Percentiles rank a stretch among this genome's conserved stretches.
These are phyloP conservation scores for Fusarium nodosum DNA, from an alignment of 2,329 filamentous ascomycete genomes.

Conservation along the genomic window DNA sequence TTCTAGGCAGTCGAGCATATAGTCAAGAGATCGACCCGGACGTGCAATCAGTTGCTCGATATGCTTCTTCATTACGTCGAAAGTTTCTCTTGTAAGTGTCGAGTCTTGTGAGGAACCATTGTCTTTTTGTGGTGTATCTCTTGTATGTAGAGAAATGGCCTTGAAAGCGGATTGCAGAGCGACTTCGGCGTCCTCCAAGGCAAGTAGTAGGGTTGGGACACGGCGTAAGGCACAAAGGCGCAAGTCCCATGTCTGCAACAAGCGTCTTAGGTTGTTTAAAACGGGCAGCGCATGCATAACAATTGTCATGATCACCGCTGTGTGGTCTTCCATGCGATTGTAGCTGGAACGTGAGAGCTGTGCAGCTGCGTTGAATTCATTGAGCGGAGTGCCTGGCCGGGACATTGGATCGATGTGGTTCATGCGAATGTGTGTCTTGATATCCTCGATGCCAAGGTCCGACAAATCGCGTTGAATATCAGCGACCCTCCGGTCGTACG, in stretches of 20 bases:
- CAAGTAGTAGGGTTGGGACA: slow-evolving; percentile 75
- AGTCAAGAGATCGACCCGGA: slow-evolving; percentile 81
- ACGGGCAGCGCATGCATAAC: slow-evolving; percentile 90
- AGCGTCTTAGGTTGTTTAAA: slow-evolving; percentile 77
- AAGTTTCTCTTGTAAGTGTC: slow-evolving; percentile 60
- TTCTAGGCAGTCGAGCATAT: slow-evolving; percentile 88
- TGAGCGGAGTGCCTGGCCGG: slow-evolving; percentile 55
- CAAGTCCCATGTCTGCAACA: slow-evolving; percentile 84
- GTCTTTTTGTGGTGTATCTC: slow-evolving; percentile 39
- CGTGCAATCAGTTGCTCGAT: slow-evolving; percentile 77
- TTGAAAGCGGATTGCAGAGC: slow-evolving; percentile 77
- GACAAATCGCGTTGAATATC: slow-evolving; percentile 79
- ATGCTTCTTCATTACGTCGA: slow-evolving; percentile 70
- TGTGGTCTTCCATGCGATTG: slow-evolving; percentile 86
- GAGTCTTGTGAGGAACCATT: slow-evolving; percentile 38
- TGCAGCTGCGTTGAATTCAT: slow-evolving; percentile 50
- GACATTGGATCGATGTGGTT: slow-evolving; percentile 76
- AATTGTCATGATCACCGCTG: slow-evolving; percentile 89
- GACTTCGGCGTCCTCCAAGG: slow-evolving; percentile 75
- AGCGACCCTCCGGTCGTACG: slow-evolving; percentile 80
- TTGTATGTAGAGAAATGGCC: slow-evolving; percentile 61
- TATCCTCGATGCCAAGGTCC: slow-evolving; percentile 81
- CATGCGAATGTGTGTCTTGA: slow-evolving; percentile 88
- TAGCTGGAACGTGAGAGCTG: slow-evolving; percentile 68
- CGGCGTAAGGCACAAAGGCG: slow-evolving; percentile 81